Base-by-base conservation (phyloP, 2,329 filamentous ascomycete species). In the Nigrospora oryzae region DNA sequence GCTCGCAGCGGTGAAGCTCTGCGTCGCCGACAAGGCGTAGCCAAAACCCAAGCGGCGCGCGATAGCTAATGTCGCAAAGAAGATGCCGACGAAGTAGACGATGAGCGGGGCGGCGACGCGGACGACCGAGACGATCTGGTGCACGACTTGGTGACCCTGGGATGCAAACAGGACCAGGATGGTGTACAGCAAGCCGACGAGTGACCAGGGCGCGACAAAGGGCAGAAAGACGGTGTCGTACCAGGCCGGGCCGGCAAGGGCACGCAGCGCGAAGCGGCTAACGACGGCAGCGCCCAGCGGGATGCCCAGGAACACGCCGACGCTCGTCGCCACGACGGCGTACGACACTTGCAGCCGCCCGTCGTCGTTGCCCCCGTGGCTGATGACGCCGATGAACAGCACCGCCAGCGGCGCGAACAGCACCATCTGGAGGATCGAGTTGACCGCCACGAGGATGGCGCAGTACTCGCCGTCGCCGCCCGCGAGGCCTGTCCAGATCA, bases 1-100 rank as follows among this genome's bases (percentile, higher is more conserved):
- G 61, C 89, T 95, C 1, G 87, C 86, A 0, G 88, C 90, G 0
- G 87, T 94, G 56, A 95, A 93, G 58, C 86, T 89, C 64, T 94
- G 88, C 2, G 88, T 91, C 11, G 76, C 74, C 1, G 77, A 75
- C 1, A 89, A 61, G 33, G 74, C 73, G 59, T 94, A 94, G 0
- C 79, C 80, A 47, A 89, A 89, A 0, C 87, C 84, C n/a, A 84
- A 64, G n/a, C 70, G 74, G 40, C 74, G 70, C 3, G 79, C 75
- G 2, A 82, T 65, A 37, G 68, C 69, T 1, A 93, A 67, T 0
- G 87, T 93, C 2, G 70, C 55, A 40, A 80, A 78, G 67, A 95
- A 95, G 45, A 93, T 77, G 48, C 83, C 63, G 2, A 79, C 54
- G 56, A 95, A 95, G 59, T 95, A 95, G 0, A 94, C 81, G 1